Base-by-base conservation (phyloP, 2,329 filamentous ascomycete genomes). In the Zelopaecilomyces penicillatus region DNA sequence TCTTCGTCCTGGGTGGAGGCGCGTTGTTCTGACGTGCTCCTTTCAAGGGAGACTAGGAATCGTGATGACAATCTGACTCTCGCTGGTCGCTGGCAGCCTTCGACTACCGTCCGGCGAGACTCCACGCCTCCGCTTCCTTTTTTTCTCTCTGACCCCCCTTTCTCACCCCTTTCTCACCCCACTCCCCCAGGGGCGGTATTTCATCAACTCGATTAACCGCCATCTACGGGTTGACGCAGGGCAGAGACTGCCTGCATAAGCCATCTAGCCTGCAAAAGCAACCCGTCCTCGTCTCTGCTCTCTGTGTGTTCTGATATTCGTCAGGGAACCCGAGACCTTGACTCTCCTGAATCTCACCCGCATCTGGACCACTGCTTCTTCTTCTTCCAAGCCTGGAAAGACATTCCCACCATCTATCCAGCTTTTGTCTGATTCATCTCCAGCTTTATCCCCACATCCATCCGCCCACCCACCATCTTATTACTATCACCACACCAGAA, bases 201-300 rank as follows among this genome's bases (percentile, higher is more conserved):
- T 12, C 32, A 34, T 34, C 32, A 34, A 34, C 32, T 40, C 37
- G 47, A 49, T 51, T 41, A 35, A 47, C 43, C 36, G 34, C 47
- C 44, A 39, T 42, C 45, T 19, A 32, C 44, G 41, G 40, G 50
- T 61, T 48, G 49, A 60, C 45, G 57, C 57, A 60, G 54, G 53
- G 57, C 55, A 59, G 48, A 52, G 50, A 49, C 50, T 19, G 54
- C 54, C 51, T 59, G 60, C 62, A 64, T 60, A 57, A 51, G 51
- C 54, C 52, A 50, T 52, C 50, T 53, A 52, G 49, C 54, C 52
- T 52, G 50, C 52, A 64, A 60, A 62, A 59, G 60, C 60, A 64
- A 64, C 57, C 56, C 55, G 48, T 54, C 52, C 45, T 51, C 55
- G 48, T 56, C 50, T 52, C 52, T 47, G 54, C 32, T 44, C 31